Evolutionary conservation across 306 rosid genomes (phyloP), one percentile per base, ranked within the genome.

Genomic region (Mucuna pruriens): DNA sequence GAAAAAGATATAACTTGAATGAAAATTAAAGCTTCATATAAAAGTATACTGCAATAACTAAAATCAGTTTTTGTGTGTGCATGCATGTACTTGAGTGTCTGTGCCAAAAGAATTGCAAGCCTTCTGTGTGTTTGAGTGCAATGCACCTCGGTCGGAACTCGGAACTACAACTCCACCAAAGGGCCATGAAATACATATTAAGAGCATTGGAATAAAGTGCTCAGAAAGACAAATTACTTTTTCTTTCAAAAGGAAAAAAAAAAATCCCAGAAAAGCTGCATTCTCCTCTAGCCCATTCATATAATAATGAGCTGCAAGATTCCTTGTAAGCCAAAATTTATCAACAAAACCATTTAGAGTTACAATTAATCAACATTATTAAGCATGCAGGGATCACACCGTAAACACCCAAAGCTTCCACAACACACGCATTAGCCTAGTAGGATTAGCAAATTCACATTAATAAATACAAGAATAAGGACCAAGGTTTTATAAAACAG

Each of bases 311-410:
- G 64, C 54, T 6, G 10, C 45, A 7, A 42, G 48, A 45, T 46
- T 67, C 82, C 40, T 85, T n/a, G 62, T n/a, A 26, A 74, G 67
- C 38, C 51, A 72, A 70, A 48, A 78, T 73, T 44, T 68, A 45
- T 55, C 68, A 61, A 55, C 71, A 25, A 40, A 79, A 75, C 44
- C 57, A 68, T 68, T 38, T 4, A 67, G 25, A n/a, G 62, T 48
- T 9, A 71, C 17, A 17, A 78, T 31, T 33, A 16, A 40, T 16
- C 39, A 55, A 46, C 40, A 9, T 29, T 19, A 78, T 65, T 13
- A 82, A 60, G 19, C 19, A 5, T 58, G 66, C 19, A 4, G 1
- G 40, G 38, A 74, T 66, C 29, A 69, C 57, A 82, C 8, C 78
- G 33, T 36, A 61, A 64, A 54, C 2, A 46, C 2, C 48, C 46